These are phyloP conservation scores for Apostasia ramifera DNA, from an alignment of 106 monocot species.

Conservation along the genomic window DNA sequence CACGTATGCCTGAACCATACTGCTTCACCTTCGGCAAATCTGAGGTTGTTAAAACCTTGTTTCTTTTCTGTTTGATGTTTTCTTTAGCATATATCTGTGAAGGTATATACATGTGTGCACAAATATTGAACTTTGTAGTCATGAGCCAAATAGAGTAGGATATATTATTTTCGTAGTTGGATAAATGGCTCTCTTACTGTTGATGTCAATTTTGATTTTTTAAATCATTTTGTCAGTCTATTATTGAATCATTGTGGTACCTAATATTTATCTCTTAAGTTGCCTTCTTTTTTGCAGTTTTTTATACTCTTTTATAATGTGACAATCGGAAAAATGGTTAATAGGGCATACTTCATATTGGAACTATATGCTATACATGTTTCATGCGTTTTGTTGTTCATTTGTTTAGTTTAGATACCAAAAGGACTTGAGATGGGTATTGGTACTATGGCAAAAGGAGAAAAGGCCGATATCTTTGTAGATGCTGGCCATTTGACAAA, in stretches of 20 bases:
- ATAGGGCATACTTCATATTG: neutral
- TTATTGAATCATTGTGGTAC: no score
- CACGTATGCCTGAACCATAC: slow-evolving; percentile 40
- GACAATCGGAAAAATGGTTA: neutral
- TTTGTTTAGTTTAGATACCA: slow-evolving; percentile 61
- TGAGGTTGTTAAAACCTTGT: slow-evolving; percentile 48
- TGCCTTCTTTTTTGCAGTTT: neutral
- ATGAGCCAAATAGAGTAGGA: neutral
- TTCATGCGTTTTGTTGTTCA: slow-evolving; percentile 17
- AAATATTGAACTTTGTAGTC: no score
- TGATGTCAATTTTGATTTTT: neutral
- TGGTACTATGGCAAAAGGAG: slow-evolving; percentile 81
- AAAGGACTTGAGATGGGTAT: slow-evolving; percentile 98
- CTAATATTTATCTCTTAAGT: neutral
- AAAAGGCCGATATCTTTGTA: slow-evolving; percentile 78
- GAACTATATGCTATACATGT: slow-evolving; percentile 1
- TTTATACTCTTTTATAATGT: neutral
- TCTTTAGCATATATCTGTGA: neutral
- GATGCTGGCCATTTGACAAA: slow-evolving; percentile 52
- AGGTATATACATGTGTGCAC: neutral
- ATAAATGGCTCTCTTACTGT: neutral
- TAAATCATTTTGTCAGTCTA: no score
- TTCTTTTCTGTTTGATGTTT: slow-evolving; percentile 6
- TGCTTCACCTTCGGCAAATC: slow-evolving; percentile 90
- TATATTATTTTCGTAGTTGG: neutral